These are phyloP conservation scores for Cardamine occulta DNA, from an alignment of 345 rosid genomes.

Conservation along the genomic window DNA sequence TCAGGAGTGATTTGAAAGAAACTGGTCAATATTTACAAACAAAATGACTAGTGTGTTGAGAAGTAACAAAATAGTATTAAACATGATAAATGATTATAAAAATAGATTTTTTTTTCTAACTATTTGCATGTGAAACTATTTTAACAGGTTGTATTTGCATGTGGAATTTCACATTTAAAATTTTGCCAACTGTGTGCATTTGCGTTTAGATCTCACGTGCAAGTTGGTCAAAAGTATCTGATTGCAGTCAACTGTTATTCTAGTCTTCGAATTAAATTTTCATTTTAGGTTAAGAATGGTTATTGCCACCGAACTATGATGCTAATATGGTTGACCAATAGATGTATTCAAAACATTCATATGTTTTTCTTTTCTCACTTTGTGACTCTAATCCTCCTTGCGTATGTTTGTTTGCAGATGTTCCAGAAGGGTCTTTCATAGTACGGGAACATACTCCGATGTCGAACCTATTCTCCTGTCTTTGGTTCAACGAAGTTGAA, in stretches of 20 bases:
- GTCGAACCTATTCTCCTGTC: slow-evolving; percentile 97
- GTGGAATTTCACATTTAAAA: background rate
- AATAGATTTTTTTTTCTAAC: background rate
- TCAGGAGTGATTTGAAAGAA: background rate
- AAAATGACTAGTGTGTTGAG: background rate
- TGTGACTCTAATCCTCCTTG: background rate
- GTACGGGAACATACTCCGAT: slow-evolving; percentile 95
- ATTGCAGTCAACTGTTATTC: slow-evolving; percentile 1
- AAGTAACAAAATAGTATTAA: background rate
- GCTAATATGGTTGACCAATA: background rate
- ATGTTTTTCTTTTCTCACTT: background rate
- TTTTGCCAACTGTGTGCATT: background rate
- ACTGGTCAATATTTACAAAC: background rate
- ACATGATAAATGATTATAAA: background rate
- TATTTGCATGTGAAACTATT: background rate
- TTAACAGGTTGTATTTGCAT: background rate
- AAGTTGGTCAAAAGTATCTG: slow-evolving; percentile 4
- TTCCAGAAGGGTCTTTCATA: slow-evolving; percentile 96
- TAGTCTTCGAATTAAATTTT: background rate
- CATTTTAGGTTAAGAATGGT: background rate
- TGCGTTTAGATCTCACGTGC: background rate
- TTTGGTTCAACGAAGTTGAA: slow-evolving; percentile 98
- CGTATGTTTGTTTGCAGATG: slow-evolving; percentile 59
- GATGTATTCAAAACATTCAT: background rate
- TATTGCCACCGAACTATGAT: background rate